Evolutionary conservation across 2,329 filamentous ascomycete genomes (phyloP).

Genomic region (Calonectria pseudoreteaudii): DNA sequence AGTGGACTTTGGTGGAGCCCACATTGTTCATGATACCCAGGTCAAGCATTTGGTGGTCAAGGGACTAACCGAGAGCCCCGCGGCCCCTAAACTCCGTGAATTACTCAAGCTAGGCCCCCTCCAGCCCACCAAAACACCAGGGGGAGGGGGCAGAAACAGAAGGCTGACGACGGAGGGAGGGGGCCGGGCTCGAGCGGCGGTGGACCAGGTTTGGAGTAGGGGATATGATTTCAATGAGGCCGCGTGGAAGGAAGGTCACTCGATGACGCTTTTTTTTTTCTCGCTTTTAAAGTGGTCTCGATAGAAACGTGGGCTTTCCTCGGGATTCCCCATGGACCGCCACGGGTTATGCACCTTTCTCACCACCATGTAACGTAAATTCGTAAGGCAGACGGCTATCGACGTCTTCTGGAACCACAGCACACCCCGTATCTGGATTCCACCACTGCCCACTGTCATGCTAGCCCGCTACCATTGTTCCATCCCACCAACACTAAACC

Average conservation of each 20-base stretch:
- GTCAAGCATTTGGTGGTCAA: background rate
- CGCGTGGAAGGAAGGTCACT: background rate
- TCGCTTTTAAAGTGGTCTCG: too few species aligned
- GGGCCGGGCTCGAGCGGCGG: background rate
- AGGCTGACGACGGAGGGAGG: background rate
- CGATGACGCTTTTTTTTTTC: background rate
- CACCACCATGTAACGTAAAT: background rate
- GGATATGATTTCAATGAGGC: background rate
- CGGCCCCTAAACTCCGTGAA: conserved; percentile 1
- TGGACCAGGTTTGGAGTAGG: background rate
- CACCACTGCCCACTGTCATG: background rate
- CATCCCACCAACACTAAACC: conserved; percentile 4
- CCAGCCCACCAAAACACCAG: background rate
- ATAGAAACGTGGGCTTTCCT: background rate
- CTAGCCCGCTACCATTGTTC: conserved; percentile 1
- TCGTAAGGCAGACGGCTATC: background rate
- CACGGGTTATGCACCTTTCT: background rate
- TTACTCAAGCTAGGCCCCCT: background rate
- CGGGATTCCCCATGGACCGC: background rate
- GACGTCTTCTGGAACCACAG: conserved; percentile 7
- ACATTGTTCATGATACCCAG: background rate
- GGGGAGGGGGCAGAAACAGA: background rate
- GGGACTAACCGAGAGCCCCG: conserved; percentile 7
- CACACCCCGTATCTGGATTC: background rate
- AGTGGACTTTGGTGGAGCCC: background rate